phyloP scores from a whole-genome alignment of 2,329 filamentous ascomycete genomes.

The Beauveria sp. region DNA sequence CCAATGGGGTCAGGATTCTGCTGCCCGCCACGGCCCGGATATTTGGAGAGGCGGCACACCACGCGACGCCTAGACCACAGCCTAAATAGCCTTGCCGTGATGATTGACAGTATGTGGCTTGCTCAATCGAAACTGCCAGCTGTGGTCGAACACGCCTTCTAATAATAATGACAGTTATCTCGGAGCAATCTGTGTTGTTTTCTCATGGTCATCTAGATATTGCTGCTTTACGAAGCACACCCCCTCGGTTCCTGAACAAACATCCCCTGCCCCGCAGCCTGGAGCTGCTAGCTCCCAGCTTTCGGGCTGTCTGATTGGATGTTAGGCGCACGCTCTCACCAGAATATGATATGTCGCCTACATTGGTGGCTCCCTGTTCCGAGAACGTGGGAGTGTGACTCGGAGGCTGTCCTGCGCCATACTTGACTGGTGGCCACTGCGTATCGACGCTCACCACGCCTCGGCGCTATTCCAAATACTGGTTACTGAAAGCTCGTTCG shows the following conservation, averaged over 20 bases:
- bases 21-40: slow-evolving; percentile 4
- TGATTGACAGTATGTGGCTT: slow-evolving; percentile 1
- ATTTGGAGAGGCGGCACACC: background rate
- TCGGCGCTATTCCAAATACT: slow-evolving; percentile 5
- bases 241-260: no score
- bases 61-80: background rate
- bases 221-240: background rate
- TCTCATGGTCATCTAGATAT: background rate
- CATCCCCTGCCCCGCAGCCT: background rate
- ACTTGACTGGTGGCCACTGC: background rate
- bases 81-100: background rate
- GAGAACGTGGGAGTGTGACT: slow-evolving; percentile 2
- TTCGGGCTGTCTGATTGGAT: slow-evolving; percentile 15
- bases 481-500: background rate
- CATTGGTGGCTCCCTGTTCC: slow-evolving; percentile 4
- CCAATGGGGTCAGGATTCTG: background rate
- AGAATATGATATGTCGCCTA: slow-evolving; percentile 15
- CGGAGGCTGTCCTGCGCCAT: background rate
- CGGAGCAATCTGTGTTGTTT: background rate
- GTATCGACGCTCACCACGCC: background rate
- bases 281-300: background rate
- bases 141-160: background rate
- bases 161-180: background rate
- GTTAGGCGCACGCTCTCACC: slow-evolving; percentile 7
- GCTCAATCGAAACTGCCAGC: background rate